These are phyloP conservation scores for Xylaria sp. DNA, from an alignment of 2,329 filamentous ascomycete genomes.

Conservation along the genomic window DNA sequence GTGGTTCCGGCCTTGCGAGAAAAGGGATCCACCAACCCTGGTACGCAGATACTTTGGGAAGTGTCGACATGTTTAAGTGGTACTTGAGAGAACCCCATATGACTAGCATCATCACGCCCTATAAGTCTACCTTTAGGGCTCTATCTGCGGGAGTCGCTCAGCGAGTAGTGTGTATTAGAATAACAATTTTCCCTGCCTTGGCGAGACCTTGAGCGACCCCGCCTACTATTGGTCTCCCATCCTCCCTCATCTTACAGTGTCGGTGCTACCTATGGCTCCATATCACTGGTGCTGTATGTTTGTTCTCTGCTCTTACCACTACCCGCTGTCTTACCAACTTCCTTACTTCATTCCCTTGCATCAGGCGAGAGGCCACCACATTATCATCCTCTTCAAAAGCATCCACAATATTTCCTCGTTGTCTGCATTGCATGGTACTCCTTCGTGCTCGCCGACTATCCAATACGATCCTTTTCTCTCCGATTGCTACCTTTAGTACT, in stretches of 20 bases:
- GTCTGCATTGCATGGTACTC: background rate
- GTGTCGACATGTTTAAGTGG: conserved; percentile 22
- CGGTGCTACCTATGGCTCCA: no score
- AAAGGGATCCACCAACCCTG: background rate
- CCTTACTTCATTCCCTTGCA: background rate
- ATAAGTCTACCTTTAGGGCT: background rate
- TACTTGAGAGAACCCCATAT: background rate
- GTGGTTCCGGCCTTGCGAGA: background rate
- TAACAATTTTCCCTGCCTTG: conserved; percentile 14
- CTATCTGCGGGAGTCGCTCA: background rate
- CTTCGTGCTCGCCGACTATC: background rate
- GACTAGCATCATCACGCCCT: background rate
- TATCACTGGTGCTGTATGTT: background rate
- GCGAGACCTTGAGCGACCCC: conserved; percentile 5
- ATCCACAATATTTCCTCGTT: conserved; percentile 9
- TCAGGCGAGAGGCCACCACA: background rate
- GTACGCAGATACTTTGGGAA: background rate
- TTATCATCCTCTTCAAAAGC: conserved; percentile 3
- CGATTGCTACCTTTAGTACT: conserved; percentile 1
- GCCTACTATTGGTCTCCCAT: conserved; percentile 11
- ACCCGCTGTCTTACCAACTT: background rate
- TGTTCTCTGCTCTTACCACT: background rate
- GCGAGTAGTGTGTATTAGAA: conserved; percentile 4
- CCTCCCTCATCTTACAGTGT: no score
- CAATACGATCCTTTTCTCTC: conserved; percentile 1